A percentile compares a stretch with the other conserved stretches of the same genome.
Evolutionary conservation across 2,329 filamentous ascomycete species (phyloP).

Genomic region (Colletotrichum graminicola): DNA sequence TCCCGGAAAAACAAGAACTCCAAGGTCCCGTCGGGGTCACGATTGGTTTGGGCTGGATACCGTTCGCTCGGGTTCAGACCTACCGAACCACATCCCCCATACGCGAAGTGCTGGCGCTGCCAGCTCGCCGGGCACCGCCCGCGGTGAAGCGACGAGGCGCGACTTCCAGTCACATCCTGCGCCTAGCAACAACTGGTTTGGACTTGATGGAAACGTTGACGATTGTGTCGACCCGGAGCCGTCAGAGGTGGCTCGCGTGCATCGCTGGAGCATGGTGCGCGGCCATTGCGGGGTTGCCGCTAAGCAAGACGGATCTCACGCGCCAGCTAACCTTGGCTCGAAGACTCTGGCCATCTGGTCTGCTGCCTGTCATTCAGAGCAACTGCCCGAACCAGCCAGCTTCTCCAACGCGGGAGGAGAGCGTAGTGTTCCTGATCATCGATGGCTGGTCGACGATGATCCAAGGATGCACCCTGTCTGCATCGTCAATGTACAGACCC

Average conservation of each 20-base stretch:
- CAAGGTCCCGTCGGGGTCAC: conserved; percentile 17
- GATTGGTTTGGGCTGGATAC: conserved; percentile 40
- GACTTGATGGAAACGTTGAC: conserved; percentile 28
- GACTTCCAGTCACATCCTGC: not conserved
- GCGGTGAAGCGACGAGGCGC: conserved; percentile 7
- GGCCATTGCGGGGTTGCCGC: conserved; percentile 28
- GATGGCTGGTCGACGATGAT: conserved; percentile 29
- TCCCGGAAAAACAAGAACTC: not conserved
- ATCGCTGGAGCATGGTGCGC: conserved; percentile 13
- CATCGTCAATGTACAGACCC: conserved; percentile 29
- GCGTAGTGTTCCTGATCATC: conserved; percentile 24
- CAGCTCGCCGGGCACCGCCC: not conserved
- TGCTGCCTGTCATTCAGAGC: conserved; percentile 5
- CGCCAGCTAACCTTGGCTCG: conserved; percentile 27
- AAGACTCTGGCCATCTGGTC: conserved; percentile 13
- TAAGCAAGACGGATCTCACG: conserved; percentile 25
- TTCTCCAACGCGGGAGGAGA: conserved; percentile 17
- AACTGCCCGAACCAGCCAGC: conserved; percentile 6
- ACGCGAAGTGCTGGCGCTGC: not conserved
- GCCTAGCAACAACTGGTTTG: conserved; percentile 37
- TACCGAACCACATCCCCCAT: not conserved
- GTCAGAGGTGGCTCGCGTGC: conserved; percentile 11
- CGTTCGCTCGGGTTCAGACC: not conserved
- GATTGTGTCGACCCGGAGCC: conserved; percentile 4
- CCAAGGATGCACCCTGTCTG: conserved; percentile 40